Evolutionary conservation across 345 rosid genomes (phyloP).

Genomic region (Noccaea caerulescens): DNA sequence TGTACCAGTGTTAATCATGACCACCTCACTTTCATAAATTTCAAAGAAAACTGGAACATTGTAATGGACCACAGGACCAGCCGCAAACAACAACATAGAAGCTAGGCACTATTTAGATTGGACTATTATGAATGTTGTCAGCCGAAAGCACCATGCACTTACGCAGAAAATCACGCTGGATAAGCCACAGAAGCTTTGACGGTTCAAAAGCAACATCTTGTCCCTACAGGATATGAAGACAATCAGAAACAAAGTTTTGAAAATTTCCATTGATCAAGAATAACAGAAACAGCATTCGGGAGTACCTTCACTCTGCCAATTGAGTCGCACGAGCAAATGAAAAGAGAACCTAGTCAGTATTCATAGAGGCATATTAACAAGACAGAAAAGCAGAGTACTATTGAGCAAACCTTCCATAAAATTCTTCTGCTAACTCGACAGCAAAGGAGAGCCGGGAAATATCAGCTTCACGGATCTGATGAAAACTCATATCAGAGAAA

Average conservation of each 20-base stretch:
- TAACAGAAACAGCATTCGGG: constrained; percentile 34
- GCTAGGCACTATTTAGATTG: constrained; percentile 7
- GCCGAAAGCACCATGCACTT: constrained; percentile 48
- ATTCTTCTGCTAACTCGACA: constrained; percentile 99
- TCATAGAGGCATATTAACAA: constrained; percentile 11
- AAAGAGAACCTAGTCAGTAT: constrained; percentile 54
- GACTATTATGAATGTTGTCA: constrained; percentile 9
- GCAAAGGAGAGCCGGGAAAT: constrained; percentile 98
- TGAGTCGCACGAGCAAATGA: constrained; percentile 44
- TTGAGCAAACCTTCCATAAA: constrained; percentile 85
- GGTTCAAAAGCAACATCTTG: constrained; percentile 98
- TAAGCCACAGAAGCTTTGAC: constrained; percentile 97
- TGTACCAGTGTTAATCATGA: constrained; percentile 30
- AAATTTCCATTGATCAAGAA: constrained; percentile 25
- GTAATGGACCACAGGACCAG: no score
- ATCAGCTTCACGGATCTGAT: constrained; percentile 97
- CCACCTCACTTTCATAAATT: background rate
- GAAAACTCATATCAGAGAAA: constrained; percentile 34
- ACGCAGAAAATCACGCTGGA: constrained; percentile 99
- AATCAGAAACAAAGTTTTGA: constrained; percentile 35
- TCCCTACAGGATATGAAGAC: constrained; percentile 61
- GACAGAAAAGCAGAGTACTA: constrained; percentile 26
- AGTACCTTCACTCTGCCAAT: constrained; percentile 91
- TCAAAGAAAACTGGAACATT: no score
- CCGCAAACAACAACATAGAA: no score